These are phyloP conservation scores for Curvularia hawaiiensis DNA, from an alignment of 2,329 filamentous ascomycete species.

Conservation along the genomic window DNA sequence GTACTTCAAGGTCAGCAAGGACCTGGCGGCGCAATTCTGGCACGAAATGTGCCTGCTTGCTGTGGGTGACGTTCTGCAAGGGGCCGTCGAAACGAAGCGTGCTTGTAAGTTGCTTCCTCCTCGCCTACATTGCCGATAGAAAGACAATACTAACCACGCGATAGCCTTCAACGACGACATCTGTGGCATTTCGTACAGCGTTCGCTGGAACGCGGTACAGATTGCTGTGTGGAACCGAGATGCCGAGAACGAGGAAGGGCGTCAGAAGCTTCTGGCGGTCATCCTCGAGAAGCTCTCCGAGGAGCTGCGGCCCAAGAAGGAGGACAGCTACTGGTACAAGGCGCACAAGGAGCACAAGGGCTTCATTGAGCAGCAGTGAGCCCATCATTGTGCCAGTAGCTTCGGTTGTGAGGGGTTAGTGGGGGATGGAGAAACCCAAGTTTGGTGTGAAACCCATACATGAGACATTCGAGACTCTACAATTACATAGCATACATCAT, in stretches of 20 bases:
- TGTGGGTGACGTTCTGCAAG: constrained; percentile 80
- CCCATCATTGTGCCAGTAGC: neutral
- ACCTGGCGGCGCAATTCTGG: constrained; percentile 74
- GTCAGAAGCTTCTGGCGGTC: constrained; percentile 73
- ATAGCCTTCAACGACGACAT: constrained; percentile 72
- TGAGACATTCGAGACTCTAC: neutral
- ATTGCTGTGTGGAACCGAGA: constrained; percentile 95
- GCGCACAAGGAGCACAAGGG: constrained; percentile 87
- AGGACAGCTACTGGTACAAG: constrained; percentile 77
- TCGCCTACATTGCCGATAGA: neutral
- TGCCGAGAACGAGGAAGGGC: constrained; percentile 76
- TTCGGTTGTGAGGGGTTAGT: neutral
- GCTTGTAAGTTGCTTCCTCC: constrained; percentile 60
- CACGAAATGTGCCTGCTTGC: constrained; percentile 80
- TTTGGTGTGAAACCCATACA: neutral
- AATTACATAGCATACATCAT: constrained; percentile 5
- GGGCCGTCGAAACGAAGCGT: constrained; percentile 64
- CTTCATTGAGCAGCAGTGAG: constrained; percentile 55
- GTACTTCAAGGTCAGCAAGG: constrained; percentile 89
- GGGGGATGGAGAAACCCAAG: neutral
- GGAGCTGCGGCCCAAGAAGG: constrained; percentile 71
- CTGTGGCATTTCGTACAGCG: constrained; percentile 84
- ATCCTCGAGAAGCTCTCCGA: constrained; percentile 75
- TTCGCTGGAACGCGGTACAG: constrained; percentile 86
- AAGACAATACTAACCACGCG: neutral